Evolutionary conservation across 768 basidiomycete species (phyloP), one percentile per base, ranked within the genome.

Genomic region (Phanerochaete sordida): DNA sequence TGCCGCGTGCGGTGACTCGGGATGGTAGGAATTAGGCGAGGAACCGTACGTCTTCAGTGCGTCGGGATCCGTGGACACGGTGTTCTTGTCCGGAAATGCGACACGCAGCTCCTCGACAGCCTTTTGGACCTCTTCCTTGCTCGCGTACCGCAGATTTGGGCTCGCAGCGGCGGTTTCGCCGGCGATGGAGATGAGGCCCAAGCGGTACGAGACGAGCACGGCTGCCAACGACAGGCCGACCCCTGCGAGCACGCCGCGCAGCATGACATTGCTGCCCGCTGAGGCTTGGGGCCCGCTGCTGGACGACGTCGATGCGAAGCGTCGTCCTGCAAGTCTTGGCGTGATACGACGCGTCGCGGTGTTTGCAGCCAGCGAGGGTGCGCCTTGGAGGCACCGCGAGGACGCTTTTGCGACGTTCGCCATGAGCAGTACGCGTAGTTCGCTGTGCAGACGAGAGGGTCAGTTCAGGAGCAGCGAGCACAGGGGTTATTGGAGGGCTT

Each of bases 1-100:
- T 73, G 75, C 66, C 24, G 63, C 59, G 54, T 70, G 68, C 43
- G 67, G 57, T 2, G 63, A 61, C 19, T 56, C 60, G 3, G 63
- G 63, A 28, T 64, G 63, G 28, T 64, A 64, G 13, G 63, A 64
- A 26, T 61, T 64, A 3, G 63, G 48, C 27, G 63, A 64, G 5
- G 60, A 64, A 1, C 63, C 63, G 39, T 61, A 64, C 23, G 33
- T 57, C 33, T 48, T 49, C 24, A 64, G 30, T 9, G 44, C 52
- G 21, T 53, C 52, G 13, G 51, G 54, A 27, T 64, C 60, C 15
- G 63, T 64, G 27, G 56, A 57, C 21, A 61, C 60, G 3, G 27
- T 19, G 9, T 39, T 48, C 27, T 26, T 39, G 23, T 58, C 43
- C n/a, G 51, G 23, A 35, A 64, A 56, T 3, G 59, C 60, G 21